phyloP scores from a whole-genome alignment of 345 rosid genomes.

The Mangifera indica region DNA sequence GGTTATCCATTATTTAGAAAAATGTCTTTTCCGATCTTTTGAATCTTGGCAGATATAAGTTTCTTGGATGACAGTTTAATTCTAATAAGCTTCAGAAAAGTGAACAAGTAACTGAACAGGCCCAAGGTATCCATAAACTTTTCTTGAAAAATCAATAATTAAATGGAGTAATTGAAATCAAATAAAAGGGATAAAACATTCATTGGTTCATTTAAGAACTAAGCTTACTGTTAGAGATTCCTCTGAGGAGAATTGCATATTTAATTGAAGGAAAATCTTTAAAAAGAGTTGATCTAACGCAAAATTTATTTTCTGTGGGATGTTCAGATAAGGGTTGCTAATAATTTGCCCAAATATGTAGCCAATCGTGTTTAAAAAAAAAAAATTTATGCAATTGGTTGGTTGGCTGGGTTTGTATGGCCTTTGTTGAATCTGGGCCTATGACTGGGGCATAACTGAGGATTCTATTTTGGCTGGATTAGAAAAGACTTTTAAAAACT shows the following conservation, averaged over 20 bases:
- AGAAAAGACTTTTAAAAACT: no score
- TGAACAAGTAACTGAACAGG: background rate
- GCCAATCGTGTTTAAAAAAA: background rate
- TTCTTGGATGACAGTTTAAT: background rate
- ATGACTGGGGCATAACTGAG: no score
- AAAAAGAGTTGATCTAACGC: background rate
- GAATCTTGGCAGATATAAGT: background rate
- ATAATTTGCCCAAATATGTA: background rate
- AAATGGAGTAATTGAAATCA: background rate
- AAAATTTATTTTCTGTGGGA: background rate
- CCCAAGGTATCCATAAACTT: background rate
- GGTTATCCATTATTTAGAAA: background rate
- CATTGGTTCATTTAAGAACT: background rate
- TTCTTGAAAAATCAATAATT: background rate
- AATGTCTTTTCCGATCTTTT: background rate
- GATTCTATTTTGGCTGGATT: no score
- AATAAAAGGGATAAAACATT: background rate
- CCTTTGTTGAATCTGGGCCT: background rate
- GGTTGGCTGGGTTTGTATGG: background rate
- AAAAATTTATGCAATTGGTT: background rate
- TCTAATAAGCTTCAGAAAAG: background rate
- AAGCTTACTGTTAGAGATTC: background rate
- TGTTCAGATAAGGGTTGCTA: background rate
- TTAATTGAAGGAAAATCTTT: background rate
- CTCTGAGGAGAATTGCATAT: background rate